Conservation (phyloP, 2,329 filamentous ascomycete genomes). For the Fusarium nelsonii region DNA sequence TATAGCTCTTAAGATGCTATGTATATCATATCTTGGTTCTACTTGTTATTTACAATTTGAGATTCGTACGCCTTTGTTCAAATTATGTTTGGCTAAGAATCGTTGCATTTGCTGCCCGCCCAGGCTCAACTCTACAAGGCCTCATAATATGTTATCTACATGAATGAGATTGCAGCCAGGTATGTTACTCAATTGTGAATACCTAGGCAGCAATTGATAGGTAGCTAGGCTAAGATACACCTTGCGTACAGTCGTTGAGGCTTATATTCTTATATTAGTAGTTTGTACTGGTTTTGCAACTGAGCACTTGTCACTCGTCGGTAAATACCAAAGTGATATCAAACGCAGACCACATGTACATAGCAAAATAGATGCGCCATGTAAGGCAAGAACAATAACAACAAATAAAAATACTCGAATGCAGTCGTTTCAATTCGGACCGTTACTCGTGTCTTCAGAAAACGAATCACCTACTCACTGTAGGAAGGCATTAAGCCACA, state of each 20-base stretch:
- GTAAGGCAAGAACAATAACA: background rate
- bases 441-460: background rate
- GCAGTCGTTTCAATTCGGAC: background rate
- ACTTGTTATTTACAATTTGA: background rate
- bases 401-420: background rate
- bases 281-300: background rate
- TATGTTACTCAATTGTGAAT: background rate
- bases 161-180: background rate
- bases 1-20: background rate
- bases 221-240: background rate
- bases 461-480: conserved; percentile 13
- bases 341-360: background rate
- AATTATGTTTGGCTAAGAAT: background rate
- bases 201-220: no score
- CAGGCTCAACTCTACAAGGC: background rate
- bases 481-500: conserved; percentile 24
- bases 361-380: background rate
- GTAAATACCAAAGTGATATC: background rate
- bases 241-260: no score
- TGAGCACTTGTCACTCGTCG: background rate
- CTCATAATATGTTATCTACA: background rate
- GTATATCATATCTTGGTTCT: no score
- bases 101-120: background rate
- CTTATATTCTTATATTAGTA: no score
- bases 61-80: background rate